Evolutionary conservation across 495 filamentous ascomycete genomes (phyloP), one percentile per base, ranked within the genome.

Genomic region (Chaetomium tenue): DNA sequence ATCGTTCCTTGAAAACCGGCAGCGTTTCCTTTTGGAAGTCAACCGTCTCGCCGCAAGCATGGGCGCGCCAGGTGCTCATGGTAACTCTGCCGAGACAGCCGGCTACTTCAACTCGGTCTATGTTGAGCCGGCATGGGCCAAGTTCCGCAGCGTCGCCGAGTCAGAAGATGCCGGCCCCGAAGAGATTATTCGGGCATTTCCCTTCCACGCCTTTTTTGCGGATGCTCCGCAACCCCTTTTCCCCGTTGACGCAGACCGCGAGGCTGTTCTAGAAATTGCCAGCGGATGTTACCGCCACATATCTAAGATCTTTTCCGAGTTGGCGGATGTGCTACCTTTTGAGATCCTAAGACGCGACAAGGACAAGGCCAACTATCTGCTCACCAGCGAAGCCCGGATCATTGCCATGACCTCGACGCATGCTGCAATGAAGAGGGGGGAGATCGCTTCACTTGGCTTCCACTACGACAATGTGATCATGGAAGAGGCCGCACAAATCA

Each of bases 351-450:
- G 92, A 46, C 86, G 87, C 40, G 87, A 91, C 46, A 86, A 90
- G 51, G 94, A 98, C 72, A 96, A 92, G 73, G 90, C 92, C 37
- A 97, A 98, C 73, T 98, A 97, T 71, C 86, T 99, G 8, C 84
- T 99, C 16, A 86, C 93, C 8, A 98, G 93, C 70, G 94, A 98
- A 74, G 94, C 94, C 15, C 87, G 94, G 7, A 92, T 99, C 54
- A 89, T 99, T 66, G 94, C 94, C 59, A 98, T 98, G 95, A 99
- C 94, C 12, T 92, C 91, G 3, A 99, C 94, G 1, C 94, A 99
- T 77, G 95, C 94, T 13, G 94, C 94, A n/a, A 99, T 98, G 88
- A 88, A 93, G 63, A 83, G 92, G 55, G 87, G 90, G 65, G 94
- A 98, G 70, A 99, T 99, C 69, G 88, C 91, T 0, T 82, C 85